Percentiles rank a stretch among this genome's conserved stretches.
phyloP scores from a whole-genome alignment of 768 basidiomycete genomes.

The Hebeloma cylindrosporum region DNA sequence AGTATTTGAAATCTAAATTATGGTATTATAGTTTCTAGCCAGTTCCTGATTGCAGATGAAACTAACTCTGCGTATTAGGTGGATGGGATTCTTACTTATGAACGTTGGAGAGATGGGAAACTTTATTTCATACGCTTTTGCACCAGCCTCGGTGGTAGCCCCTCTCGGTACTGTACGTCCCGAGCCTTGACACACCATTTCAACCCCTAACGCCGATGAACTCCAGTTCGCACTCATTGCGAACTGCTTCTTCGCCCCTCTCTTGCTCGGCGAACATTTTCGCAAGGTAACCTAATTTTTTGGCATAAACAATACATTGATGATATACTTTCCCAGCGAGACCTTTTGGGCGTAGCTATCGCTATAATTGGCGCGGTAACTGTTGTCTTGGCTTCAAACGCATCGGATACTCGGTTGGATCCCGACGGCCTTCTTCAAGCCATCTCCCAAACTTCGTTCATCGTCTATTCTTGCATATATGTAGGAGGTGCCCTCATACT shows the following conservation, averaged over 20 bases:
- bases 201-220: conserved; percentile 2
- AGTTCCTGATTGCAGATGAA: neutral
- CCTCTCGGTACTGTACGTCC: conserved; percentile 87
- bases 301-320: neutral
- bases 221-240: conserved; percentile 85
- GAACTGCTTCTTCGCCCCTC: conserved; percentile 91
- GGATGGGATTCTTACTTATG: conserved; percentile 87
- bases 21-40: conserved; percentile 53
- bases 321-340: conserved; percentile 50
- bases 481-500: conserved; percentile 56
- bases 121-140: conserved; percentile 87
- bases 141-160: conserved; percentile 90
- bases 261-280: conserved; percentile 82
- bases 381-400: conserved; percentile 81
- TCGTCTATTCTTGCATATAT: conserved; percentile 72
- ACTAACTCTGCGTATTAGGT: conserved; percentile 49
- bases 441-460: conserved; percentile 68
- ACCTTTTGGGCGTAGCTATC: conserved; percentile 74
- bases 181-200: conserved; percentile 4
- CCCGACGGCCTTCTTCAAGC: conserved; percentile 67
- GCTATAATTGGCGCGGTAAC: conserved; percentile 89
- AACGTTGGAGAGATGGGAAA: conserved; percentile 90
- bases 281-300: conserved; percentile 51
- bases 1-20: conserved; percentile 81
- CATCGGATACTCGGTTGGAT: conserved; percentile 68